These are phyloP conservation scores for Phytophthora boehmeriae DNA, from an alignment of 352 stramenopile species.

Conservation along the genomic window DNA sequence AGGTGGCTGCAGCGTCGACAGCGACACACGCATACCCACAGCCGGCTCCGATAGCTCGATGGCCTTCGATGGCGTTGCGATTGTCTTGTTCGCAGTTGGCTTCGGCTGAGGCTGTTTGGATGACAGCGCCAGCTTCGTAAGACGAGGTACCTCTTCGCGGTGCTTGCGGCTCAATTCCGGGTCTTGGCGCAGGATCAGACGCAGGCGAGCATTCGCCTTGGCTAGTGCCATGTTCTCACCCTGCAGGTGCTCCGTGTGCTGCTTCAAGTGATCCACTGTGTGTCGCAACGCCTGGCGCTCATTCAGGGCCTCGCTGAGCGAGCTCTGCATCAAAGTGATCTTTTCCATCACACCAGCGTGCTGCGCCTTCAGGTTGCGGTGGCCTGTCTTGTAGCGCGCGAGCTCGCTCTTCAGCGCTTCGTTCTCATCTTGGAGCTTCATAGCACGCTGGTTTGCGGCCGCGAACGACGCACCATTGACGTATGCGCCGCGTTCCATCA, in stretches of 20 bases:
- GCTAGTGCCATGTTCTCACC: constrained; percentile 85
- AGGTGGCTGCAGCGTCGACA: constrained; percentile 55
- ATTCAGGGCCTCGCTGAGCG: constrained; percentile 70
- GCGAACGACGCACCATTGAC: constrained; percentile 88
- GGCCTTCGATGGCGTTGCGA: constrained; percentile 34
- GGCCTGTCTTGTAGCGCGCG: constrained; percentile 81
- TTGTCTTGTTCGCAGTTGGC: constrained; percentile 47
- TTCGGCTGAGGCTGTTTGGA: constrained; percentile 71
- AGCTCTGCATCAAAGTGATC: constrained; percentile 78
- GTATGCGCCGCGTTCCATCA: constrained; percentile 88
- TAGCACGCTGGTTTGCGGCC: constrained; percentile 82
- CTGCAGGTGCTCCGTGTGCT: constrained; percentile 81
- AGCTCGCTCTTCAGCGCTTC: constrained; percentile 79
- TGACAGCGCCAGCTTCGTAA: constrained; percentile 81
- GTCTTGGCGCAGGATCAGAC: constrained; percentile 84
- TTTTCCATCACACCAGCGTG: constrained; percentile 84
- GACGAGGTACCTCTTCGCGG: constrained; percentile 80
- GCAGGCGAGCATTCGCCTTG: constrained; percentile 83
- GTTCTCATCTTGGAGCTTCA: constrained; percentile 87
- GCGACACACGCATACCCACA: constrained; percentile 51
- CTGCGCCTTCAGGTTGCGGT: constrained; percentile 84
- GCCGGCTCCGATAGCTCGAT: constrained; percentile 51
- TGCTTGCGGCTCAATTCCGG: constrained; percentile 85
- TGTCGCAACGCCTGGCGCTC: constrained; percentile 78
- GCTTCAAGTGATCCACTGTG: constrained; percentile 71